Percentiles rank a stretch among this genome's conserved stretches.
Evolutionary conservation across 768 basidiomycete genomes (phyloP).

Genomic region (Lactifluus hygrophoroides): DNA sequence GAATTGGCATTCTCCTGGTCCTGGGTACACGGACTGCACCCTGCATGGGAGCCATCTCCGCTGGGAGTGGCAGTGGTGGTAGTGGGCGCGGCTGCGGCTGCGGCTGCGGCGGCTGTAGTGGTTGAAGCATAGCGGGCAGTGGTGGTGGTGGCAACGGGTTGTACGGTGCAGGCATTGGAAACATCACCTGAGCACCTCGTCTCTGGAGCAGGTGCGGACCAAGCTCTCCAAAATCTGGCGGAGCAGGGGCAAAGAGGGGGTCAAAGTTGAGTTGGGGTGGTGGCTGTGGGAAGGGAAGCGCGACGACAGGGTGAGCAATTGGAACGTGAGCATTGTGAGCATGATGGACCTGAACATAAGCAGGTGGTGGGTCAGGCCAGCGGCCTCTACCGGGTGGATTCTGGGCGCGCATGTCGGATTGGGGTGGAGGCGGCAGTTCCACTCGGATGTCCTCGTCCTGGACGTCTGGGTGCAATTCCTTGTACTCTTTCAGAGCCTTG

Average conservation of each 20-base stretch:
- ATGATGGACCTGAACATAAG: conserved; percentile 13
- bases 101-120: neutral
- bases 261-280: neutral
- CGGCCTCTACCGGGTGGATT: neutral
- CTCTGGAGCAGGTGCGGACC: neutral
- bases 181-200: neutral
- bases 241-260: conserved; percentile 1
- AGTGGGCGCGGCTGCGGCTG: no score
- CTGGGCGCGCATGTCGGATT: neutral
- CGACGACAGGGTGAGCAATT: conserved; percentile 11
- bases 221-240: neutral
- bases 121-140: neutral
- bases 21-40: no score
- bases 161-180: neutral
- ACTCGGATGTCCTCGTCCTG: conserved; percentile 52
- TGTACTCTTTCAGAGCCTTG: conserved; percentile 54
- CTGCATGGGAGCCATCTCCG: no score
- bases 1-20: no score
- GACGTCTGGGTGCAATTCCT: conserved; percentile 52
- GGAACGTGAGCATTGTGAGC: conserved; percentile 10
- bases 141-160: neutral
- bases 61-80: no score
- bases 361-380: neutral
- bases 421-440: conserved; percentile 40
- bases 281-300: neutral